A percentile compares a stretch with the other conserved stretches of the same genome.
Evolutionary conservation across 2,329 filamentous ascomycete species (phyloP).

Genomic region (Periconia macrospinosa): DNA sequence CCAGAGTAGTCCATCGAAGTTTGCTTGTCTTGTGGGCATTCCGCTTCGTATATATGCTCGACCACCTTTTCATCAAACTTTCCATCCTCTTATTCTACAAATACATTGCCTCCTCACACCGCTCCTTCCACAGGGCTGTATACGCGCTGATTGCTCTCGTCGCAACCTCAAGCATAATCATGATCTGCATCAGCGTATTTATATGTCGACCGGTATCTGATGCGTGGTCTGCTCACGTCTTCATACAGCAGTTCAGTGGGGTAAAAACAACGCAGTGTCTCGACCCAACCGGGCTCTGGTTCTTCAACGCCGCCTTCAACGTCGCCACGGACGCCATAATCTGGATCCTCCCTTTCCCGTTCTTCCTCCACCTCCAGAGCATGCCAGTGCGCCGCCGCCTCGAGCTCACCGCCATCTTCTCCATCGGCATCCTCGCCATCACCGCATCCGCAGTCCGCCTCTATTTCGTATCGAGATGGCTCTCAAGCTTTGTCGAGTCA

Average conservation of each 20-base stretch:
- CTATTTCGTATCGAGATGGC: constrained; percentile 29
- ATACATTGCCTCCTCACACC: constrained; percentile 30
- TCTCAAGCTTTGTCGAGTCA: constrained; percentile 17
- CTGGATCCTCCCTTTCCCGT: constrained; percentile 48
- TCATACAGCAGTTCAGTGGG: constrained; percentile 17
- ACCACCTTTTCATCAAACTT: constrained; percentile 33
- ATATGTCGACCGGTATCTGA: constrained; percentile 30
- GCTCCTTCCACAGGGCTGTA: constrained; percentile 26
- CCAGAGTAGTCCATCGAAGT: constrained; percentile 10
- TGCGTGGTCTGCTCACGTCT: constrained; percentile 27
- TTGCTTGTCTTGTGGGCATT: constrained; percentile 32
- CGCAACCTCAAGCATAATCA: constrained; percentile 22
- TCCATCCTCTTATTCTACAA: constrained; percentile 39
- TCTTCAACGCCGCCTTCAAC: constrained; percentile 44
- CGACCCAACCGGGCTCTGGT: constrained; percentile 29
- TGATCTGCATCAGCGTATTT: constrained; percentile 31
- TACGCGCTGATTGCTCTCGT: constrained; percentile 24
- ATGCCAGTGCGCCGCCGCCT: constrained; percentile 53
- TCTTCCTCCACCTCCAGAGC: constrained; percentile 47
- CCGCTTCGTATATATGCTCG: constrained; percentile 30
- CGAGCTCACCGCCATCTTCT: constrained; percentile 47
- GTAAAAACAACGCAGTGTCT: constrained; percentile 23
- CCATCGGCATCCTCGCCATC: constrained; percentile 34
- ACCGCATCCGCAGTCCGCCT: constrained; percentile 33
- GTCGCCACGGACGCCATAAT: constrained; percentile 47